Base-by-base conservation (phyloP, 2,329 filamentous ascomycete genomes). In the Talaromyces albobiverticillius region DNA sequence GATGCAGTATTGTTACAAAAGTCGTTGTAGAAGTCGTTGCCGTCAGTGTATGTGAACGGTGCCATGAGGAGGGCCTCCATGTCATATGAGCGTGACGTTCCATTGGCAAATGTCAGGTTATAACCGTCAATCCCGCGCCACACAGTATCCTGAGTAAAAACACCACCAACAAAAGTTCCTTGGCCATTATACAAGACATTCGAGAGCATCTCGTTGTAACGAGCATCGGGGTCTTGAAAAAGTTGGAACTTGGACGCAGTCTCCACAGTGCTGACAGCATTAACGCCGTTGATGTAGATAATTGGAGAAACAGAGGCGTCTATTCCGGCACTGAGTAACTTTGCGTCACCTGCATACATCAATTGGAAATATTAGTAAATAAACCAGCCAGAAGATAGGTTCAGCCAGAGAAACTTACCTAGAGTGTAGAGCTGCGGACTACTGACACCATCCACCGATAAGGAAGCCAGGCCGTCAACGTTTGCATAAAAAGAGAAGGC, bases 181-280 rank as follows among this genome's bases (percentile, higher is more conserved):
- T 45, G 32, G 14, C 42, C 51, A 7, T 46, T 29, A 11, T 10
- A 22, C 3, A 11, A 9, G 6, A 51, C 38, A 4, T 52, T 48
- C 11, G 16, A 20, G 40, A 50, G 13, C n/a, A 51, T n/a, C 8
- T 49, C 4, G 9, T 51, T 58, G 11, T 79, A 85, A 57, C 82
- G 71, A 23, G 82, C 81, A 67, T 85, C 82, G 1, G 72, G 73
- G 58, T 85, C 82, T 58, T 85, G 82, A 26, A 78, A 73, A 25
- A 67, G 71, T 53, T 79, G 78, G 50, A 69, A 71, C 47, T 76
- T 68, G 9, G 76, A 73, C 64, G 75, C 76, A 2, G 78, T 70
- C 40, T 77, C 69, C 13, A 67, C 52, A 46, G 58, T 80, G 1
- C 72, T 71, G 5, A 74, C 73, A 3, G 78, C 80, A 41, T 83